Base-by-base conservation (phyloP, 164 flowering plant genomes). In the Cinnamomum micranthum region DNA sequence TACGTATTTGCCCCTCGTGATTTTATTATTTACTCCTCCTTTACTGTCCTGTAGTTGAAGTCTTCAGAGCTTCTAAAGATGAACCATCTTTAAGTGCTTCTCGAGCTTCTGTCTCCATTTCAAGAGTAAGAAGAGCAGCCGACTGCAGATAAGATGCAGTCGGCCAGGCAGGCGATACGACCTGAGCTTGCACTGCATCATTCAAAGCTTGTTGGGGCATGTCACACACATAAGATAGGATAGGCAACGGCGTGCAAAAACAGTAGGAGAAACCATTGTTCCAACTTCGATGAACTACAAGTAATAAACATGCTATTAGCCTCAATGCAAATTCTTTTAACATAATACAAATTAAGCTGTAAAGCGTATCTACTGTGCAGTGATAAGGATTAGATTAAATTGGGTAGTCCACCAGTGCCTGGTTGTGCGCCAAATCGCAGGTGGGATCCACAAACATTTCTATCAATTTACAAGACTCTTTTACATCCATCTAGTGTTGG, bases 251-350 rank as follows among this genome's bases (percentile, higher is more conserved):
- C 98, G 94, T n/a, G 95, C 95, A 82, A 58, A 90, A 22, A 91
- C 88, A 11, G 98, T 94, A 24, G 98, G 97, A 70, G 98, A 94
- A 69, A 92, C 87, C 97, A 91, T 89, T 25, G 93, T 94, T 73
- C 97, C 98, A 47, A 82, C 95, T 22, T 92, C 95, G 68, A 94
- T 88, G 84, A 94, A 94, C 98, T 94, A 95, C 82, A 85, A 59
- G 74, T 1, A 25, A 55, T 55, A 41, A 41, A 55, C n/a, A 55
- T 0, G 13, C n/a, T 1, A 19, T 55, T 55, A 55, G 60, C 13
- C 6, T 3, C n/a, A 2, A 15, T 19, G n/a, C 13, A 14, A 55
- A 55, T 55, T 0, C 9, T 41, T 41, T 41, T 0, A 41, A 41
- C 47, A 41, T 2, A 41, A 41, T 41, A 41, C 47, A 41, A 41